Evolutionary conservation across 495 filamentous ascomycete species (phyloP), one percentile per base, ranked within the genome.

Genomic region (Trichoderma gamsii): DNA sequence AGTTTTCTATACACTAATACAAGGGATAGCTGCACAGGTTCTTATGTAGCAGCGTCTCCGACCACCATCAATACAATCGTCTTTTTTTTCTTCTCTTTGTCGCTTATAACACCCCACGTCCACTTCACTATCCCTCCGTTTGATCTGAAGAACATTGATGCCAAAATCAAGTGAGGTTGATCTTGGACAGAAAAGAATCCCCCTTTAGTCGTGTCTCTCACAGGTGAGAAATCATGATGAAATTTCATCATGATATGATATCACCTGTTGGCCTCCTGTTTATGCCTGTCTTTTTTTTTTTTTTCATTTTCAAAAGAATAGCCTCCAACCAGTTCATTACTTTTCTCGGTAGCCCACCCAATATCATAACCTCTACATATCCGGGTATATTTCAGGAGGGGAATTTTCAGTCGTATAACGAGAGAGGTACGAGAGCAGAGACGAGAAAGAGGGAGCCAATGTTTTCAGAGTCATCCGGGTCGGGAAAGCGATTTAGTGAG

Each of bases 401-500:
- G 4, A 23, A 23, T n/a, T 69, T 43, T 32, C 25, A 44, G 46
- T 56, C 38, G 12, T 7, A 32, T 61, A 32, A 32, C 56, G 56
- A 61, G 56, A 13, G 56, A 61, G 23, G 27, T 27, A 15, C 8
- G 11, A 61, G 56, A 13, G 56, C 15, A 25, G n/a, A 56, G 56
- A 18, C 11, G 8, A 29, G 21, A 29, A 59, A 18, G 15, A 61
- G 11, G 27, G 27, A 3, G 25, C 25, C 27, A 61, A 21, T 29
- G 56, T 61, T 29, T 61, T 25, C 56, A 61, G 56, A 61, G 8
- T 61, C 56, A 21, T 61, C 4, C 23, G 56, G 56, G 56, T 27
- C 16, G 9, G 56, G 16, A 32, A 32, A 32, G 68, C 32, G 7
- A 51, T 73, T 73, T 78, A 83, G 77, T 80, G 76, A 29, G 81